A percentile compares a stretch with the other conserved stretches of the same genome.
Conservation (phyloP, 2,329 filamentous ascomycete species). For the Trichoderma citrinoviride region DNA sequence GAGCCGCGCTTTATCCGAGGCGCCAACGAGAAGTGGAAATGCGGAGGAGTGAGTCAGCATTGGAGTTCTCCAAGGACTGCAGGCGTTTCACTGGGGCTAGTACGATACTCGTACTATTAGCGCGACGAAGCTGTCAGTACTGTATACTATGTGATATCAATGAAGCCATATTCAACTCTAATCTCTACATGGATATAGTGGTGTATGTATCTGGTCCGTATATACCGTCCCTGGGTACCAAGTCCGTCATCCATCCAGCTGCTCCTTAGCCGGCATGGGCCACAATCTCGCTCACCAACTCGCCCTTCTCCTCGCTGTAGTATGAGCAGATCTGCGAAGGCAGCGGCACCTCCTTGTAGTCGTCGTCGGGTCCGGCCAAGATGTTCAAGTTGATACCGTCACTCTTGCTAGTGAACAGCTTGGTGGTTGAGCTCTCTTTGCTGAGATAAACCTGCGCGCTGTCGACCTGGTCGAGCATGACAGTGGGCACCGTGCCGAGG, state of each 20-base stretch:
- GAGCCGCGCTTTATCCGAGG: not conserved
- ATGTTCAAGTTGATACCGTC: constrained; percentile 85
- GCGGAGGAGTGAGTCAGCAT: no score
- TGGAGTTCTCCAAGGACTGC: no score
- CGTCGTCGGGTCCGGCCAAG: constrained; percentile 66
- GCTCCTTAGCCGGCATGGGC: constrained; percentile 73
- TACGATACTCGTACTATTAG: no score
- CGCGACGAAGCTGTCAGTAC: no score
- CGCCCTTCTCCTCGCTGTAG: constrained; percentile 66
- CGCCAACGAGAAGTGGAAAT: not conserved
- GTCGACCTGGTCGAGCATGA: constrained; percentile 91
- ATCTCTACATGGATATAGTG: constrained; percentile 11
- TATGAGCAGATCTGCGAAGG: constrained; percentile 86
- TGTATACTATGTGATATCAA: not conserved
- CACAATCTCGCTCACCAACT: constrained; percentile 88
- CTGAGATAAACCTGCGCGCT: constrained; percentile 83
- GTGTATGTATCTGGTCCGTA: constrained; percentile 8
- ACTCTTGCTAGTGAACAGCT: constrained; percentile 88
- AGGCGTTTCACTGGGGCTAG: no score
- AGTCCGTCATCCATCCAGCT: not conserved
- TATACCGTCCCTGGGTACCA: no score
- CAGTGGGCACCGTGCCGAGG: constrained; percentile 77
- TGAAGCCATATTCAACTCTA: constrained; percentile 19
- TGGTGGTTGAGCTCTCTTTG: constrained; percentile 72
- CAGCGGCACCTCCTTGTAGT: constrained; percentile 82